A percentile compares a stretch with the other conserved stretches of the same genome.
These are phyloP conservation scores for Tricholomella constricta DNA, from an alignment of 768 basidiomycete genomes.

Conservation along the genomic window DNA sequence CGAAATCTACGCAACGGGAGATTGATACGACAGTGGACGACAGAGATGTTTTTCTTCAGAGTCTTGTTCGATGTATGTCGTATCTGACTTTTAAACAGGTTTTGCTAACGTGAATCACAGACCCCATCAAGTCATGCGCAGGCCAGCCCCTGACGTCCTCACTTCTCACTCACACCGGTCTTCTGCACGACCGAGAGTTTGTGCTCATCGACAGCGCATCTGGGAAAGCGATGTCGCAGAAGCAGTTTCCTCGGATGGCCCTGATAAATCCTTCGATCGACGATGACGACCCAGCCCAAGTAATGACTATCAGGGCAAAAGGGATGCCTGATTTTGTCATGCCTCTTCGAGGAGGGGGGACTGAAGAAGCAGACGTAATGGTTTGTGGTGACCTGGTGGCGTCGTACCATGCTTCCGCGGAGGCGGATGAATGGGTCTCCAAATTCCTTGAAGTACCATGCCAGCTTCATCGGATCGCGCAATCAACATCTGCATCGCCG, in stretches of 20 bases:
- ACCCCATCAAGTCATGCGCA: constrained; percentile 19
- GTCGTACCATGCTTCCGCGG: constrained; percentile 2
- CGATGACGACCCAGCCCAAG: neutral
- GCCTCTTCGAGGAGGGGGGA: neutral
- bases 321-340: constrained; percentile 11
- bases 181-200: constrained; percentile 16
- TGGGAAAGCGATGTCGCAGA: constrained; percentile 15
- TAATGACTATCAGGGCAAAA: constrained; percentile 12
- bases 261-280: constrained; percentile 14
- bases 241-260: constrained; percentile 17
- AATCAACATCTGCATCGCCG: neutral
- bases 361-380: neutral
- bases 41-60: constrained; percentile 4
- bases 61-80: constrained; percentile 16
- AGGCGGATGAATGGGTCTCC: constrained; percentile 17
- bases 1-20: neutral
- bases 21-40: neutral
- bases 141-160: constrained; percentile 10
- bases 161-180: constrained; percentile 6
- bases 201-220: constrained; percentile 10
- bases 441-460: constrained; percentile 14
- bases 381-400: neutral
- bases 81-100: neutral
- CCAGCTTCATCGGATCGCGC: constrained; percentile 11
- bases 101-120: neutral